Evolutionary conservation across 2,329 filamentous ascomycete species (phyloP).

Genomic region (Pyricularia grisea): DNA sequence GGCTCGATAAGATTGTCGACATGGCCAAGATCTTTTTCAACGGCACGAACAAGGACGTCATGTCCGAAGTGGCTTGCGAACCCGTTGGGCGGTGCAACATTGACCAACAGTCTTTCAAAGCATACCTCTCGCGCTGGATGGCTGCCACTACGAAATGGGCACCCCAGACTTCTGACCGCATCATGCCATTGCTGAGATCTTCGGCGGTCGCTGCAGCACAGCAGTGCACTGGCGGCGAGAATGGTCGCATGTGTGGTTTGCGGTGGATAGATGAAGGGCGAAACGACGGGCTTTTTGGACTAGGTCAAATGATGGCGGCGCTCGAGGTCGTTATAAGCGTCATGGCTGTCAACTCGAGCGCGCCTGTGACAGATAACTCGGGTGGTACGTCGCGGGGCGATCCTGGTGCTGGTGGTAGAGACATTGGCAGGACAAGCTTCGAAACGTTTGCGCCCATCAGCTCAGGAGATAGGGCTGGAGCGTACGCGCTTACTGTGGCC

Average conservation of each 20-base stretch:
- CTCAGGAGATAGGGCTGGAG: conserved; percentile 57
- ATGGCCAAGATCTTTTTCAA: conserved; percentile 46
- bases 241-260: conserved; percentile 49
- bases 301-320: conserved; percentile 64
- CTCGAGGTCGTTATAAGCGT: conserved; percentile 56
- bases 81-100: conserved; percentile 48
- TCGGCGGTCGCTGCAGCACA: conserved; percentile 48
- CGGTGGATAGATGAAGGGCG: conserved; percentile 36
- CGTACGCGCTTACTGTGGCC: conserved; percentile 47
- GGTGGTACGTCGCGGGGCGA: conserved; percentile 42
- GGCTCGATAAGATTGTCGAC: conserved; percentile 46
- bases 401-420: conserved; percentile 34
- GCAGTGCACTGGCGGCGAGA: conserved; percentile 47
- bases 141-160: conserved; percentile 54
- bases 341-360: conserved; percentile 35
- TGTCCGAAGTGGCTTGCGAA: conserved; percentile 60
- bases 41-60: conserved; percentile 40
- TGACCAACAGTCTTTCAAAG: conserved; percentile 56
- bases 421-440: conserved; percentile 24
- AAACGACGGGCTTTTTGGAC: conserved; percentile 46
- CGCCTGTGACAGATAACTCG: conserved; percentile 28
- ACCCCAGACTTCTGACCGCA: conserved; percentile 42
- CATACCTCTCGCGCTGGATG: conserved; percentile 53
- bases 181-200: conserved; percentile 43
- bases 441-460: conserved; percentile 31